These are phyloP conservation scores for Alternaria brassicicola DNA, from an alignment of 2,329 filamentous ascomycete genomes.

Conservation along the genomic window DNA sequence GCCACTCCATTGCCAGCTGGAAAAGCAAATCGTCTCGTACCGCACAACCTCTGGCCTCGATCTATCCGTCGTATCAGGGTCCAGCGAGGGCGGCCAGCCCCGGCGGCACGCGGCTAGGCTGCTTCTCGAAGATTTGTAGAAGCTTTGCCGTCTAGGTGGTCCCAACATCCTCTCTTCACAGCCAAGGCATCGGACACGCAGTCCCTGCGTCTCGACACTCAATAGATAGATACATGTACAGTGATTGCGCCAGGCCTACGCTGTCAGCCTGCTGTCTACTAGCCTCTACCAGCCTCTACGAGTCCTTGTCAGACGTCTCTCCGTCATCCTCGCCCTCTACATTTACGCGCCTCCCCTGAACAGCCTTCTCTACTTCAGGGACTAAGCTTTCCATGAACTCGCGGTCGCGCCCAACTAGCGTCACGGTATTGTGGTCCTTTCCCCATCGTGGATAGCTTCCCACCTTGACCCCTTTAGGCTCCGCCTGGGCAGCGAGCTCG, in stretches of 20 bases:
- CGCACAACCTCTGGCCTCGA: not conserved
- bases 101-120: constrained; percentile 19
- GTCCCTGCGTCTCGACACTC: constrained; percentile 8
- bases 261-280: constrained; percentile 28
- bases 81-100: not conserved
- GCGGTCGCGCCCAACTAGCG: constrained; percentile 77
- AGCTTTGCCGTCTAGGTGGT: constrained; percentile 23
- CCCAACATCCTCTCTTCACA: constrained; percentile 18
- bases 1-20: not conserved
- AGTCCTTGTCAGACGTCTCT: constrained; percentile 47
- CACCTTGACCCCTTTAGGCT: constrained; percentile 82
- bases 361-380: constrained; percentile 75
- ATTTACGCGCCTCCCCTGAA: constrained; percentile 72
- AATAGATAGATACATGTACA: constrained; percentile 11
- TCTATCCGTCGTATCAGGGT: constrained; percentile 1
- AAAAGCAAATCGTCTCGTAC: not conserved
- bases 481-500: constrained; percentile 74
- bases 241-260: constrained; percentile 1
- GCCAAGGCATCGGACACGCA: constrained; percentile 28
- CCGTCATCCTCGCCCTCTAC: constrained; percentile 68
- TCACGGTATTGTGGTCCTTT: constrained; percentile 86
- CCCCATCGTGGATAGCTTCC: constrained; percentile 95
- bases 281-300: constrained; percentile 30
- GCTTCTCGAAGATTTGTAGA: constrained; percentile 40
- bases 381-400: constrained; percentile 80